Base-by-base conservation (phyloP, 768 basidiomycete species). In the Mycena indigotica region DNA sequence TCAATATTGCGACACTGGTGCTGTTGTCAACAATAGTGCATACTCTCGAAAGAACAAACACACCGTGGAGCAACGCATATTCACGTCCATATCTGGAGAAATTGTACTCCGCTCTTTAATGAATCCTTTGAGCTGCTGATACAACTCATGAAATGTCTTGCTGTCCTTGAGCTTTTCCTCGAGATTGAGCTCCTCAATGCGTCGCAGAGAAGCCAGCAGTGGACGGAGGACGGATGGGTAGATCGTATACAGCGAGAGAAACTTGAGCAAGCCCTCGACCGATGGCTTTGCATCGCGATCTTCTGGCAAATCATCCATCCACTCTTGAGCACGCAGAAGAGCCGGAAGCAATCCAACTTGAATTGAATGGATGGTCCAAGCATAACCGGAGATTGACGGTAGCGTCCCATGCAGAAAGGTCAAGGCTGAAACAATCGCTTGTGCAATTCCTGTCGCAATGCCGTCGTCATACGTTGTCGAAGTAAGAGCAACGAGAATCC, bases 1-100 rank as follows among this genome's bases (percentile, higher is more conserved):
- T 63, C 62, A 38, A 54, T 35, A 26, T 63, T 60, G 13, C 55
- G 17, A 50, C 62, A 63, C 62, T 63, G 25, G 29, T n/a, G n/a
- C n/a, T n/a, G n/a, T n/a, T n/a, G n/a, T n/a, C n/a, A 52, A 28
- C 35, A n/a, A n/a, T 5, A 2, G 5, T 5, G 10, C 6, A 3
- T 28, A n/a, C 4, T 15, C 15, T n/a, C 24, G 19, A 35, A 51
- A 5, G 30, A 30, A 32, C 16, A 24, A 16, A 55, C 62, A 13
- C 44, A 60, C 62, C n/a, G 15, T 29, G 10, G 61, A 41, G 52
- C 62, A 63, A 4, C 55, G 25, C 15, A 48, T 38, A 2, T 46
- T 40, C 48, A 57, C 28, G 28, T 63, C 62, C 3, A 32, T 23
- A 28, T 55, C 45, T n/a, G n/a, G n/a, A 21, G 54, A 54, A 23